Conservation (phyloP, 371 early-diverging fungal species). For the Mucor lusitanicus region DNA sequence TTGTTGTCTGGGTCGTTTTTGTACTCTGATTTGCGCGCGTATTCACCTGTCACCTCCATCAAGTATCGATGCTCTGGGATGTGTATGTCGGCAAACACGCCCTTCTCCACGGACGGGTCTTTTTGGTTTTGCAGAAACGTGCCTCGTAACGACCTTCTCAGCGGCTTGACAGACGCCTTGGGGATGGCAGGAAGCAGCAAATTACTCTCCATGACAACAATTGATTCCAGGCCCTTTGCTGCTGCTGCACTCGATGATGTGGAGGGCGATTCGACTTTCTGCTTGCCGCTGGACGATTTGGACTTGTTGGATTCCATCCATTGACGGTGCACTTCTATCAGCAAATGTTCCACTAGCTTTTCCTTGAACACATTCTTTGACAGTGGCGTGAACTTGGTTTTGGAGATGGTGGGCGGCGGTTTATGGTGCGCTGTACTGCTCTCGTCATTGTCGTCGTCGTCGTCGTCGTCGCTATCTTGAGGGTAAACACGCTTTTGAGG, state of each 20-base stretch:
- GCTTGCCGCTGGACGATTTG: neutral
- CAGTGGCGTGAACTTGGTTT: neutral
- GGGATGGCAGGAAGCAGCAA: conserved; percentile 19
- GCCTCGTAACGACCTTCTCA: conserved; percentile 16
- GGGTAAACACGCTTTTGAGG: neutral
- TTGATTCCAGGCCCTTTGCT: conserved; percentile 16
- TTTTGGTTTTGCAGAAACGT: conserved; percentile 22
- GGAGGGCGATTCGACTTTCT: conserved; percentile 11
- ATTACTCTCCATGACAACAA: conserved; percentile 25
- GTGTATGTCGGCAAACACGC: conserved; percentile 72
- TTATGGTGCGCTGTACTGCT: neutral
- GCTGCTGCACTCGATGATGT: neutral
- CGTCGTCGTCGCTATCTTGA: conserved; percentile 4
- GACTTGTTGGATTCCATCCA: conserved; percentile 21
- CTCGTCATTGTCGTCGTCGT: conserved; percentile 9
- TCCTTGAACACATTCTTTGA: conserved; percentile 16
- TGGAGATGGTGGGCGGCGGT: neutral
- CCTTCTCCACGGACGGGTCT: conserved; percentile 32
- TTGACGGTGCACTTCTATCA: conserved; percentile 21
- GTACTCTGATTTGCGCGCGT: conserved; percentile 68
- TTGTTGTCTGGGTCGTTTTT: conserved; percentile 62
- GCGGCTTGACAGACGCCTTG: conserved; percentile 22
- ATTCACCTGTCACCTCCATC: conserved; percentile 75
- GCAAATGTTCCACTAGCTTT: conserved; percentile 9
- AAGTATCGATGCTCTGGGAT: conserved; percentile 64